Evolutionary conservation across 2,329 filamentous ascomycete species (phyloP), one percentile per base, ranked within the genome.

Genomic region (Fusarium luffae): DNA sequence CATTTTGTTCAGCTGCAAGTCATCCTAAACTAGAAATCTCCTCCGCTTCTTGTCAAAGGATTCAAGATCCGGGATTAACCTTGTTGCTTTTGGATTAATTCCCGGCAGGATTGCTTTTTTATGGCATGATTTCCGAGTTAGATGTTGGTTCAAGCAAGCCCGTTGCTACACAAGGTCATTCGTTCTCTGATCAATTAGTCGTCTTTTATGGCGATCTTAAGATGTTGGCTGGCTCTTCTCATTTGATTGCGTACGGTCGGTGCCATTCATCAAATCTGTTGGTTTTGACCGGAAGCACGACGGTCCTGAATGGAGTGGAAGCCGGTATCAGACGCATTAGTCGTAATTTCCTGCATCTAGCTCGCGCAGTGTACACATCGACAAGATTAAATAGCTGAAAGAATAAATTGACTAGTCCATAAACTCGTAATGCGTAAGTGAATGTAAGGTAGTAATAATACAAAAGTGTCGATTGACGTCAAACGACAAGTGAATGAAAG

Each of bases 381-480:
- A 23, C 16, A 10, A 16, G 2, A 10, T 1, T 3, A 2, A 13
- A 12, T 18, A 27, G 11, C n/a, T 21, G 6, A 51, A 41, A 28
- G 13, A 25, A 21, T 42, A 48, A 13, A 30, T 47, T 30, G 21
- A 25, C 11, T 30, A 47, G 16, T 32, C 30, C 47, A 13, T 60
- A 42, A 28, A n/a, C 6, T 46, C 62, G 12, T 66, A 11, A 66
- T 9, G 9, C 48, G 12, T 66, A 61, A 66, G 54, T 48, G 63
- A 66, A 51, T 47, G 62, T 67, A 44, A 28, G 34, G 19, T 51
- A 50, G 16, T 63, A 63, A 21, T 66, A 51, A 67, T 67, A 66
- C 56, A 66, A 12, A 13, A 30, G 7, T 50, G 43, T 16, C 30
- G 21, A n/a, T 34, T n/a, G n/a, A 28, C 5, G 3, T 21, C 16